Evolutionary conservation across 2,329 filamentous ascomycete genomes (phyloP).

Genomic region (Mycosphaerella sp.): DNA sequence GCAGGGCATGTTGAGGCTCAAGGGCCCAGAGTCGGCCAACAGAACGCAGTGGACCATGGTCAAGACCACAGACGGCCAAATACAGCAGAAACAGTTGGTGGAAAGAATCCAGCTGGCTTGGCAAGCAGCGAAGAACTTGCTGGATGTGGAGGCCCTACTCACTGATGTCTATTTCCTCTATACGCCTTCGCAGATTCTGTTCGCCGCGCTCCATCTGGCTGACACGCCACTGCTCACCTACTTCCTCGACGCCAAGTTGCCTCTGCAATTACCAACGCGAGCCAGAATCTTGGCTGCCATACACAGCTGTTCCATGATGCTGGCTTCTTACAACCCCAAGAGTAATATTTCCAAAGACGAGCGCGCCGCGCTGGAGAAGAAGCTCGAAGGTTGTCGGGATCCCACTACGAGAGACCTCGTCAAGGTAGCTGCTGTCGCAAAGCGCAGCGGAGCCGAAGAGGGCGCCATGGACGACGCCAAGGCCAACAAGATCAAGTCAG

Average conservation of each 20-base stretch:
- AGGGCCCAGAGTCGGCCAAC: conserved; percentile 10
- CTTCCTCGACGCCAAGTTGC: conserved; percentile 42
- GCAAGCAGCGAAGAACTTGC: conserved; percentile 62
- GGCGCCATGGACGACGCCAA: conserved; percentile 39
- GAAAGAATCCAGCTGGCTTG: conserved; percentile 59
- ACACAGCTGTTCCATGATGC: conserved; percentile 36
- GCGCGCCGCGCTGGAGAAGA: conserved; percentile 49
- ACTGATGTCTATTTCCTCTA: conserved; percentile 98
- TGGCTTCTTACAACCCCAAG: conserved; percentile 29
- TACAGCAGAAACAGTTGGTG: conserved; percentile 25
- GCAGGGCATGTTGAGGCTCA: conserved; percentile 21
- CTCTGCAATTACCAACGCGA: conserved; percentile 22
- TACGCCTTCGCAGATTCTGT: conserved; percentile 88
- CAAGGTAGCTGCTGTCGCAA: conserved; percentile 59
- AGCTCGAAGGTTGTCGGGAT: conserved; percentile 67
- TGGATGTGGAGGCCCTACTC: conserved; percentile 68
- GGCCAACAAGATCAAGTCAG: conserved; percentile 42
- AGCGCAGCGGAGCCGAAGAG: conserved; percentile 37
- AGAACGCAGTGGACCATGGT: conserved; percentile 20
- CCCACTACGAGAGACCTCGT: conserved; percentile 68
- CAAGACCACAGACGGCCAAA: not conserved
- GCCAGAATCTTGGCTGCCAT: conserved; percentile 38
- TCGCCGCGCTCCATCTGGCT: conserved; percentile 70
- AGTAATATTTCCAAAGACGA: conserved; percentile 31
- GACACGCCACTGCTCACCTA: conserved; percentile 57